Conservation (phyloP, 768 basidiomycete species). For the Exidia glandulosa region DNA sequence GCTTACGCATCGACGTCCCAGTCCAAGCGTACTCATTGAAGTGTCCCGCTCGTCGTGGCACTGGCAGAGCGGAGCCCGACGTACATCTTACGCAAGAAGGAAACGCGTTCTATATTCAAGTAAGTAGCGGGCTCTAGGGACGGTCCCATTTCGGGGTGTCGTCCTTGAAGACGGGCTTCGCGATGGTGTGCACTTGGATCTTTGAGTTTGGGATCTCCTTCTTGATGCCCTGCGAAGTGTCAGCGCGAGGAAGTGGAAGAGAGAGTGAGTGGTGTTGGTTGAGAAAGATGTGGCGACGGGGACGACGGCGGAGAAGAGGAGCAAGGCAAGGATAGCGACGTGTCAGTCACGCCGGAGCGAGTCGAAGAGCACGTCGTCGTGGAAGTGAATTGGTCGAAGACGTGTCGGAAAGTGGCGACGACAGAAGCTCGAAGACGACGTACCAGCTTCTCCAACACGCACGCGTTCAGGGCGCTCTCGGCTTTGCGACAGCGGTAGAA, state of each 20-base stretch:
- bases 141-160: background rate
- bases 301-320: background rate
- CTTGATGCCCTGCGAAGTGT: background rate
- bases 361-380: background rate
- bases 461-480: constrained; percentile 80
- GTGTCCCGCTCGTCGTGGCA: no score
- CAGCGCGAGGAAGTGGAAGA: no score
- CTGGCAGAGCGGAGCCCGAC: no score
- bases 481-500: constrained; percentile 82
- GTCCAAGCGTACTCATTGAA: no score
- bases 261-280: background rate
- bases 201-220: background rate
- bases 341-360: no score
- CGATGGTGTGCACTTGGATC: background rate
- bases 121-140: no score
- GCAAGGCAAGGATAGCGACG: background rate
- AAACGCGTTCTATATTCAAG: no score
- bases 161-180: background rate
- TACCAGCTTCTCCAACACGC: constrained; percentile 94
- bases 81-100: no score
- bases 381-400: no score
- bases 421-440: no score
- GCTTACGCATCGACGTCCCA: no score
- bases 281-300: background rate
- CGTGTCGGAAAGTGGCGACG: no score